Percentiles rank a stretch among this genome's conserved stretches.
Conservation (phyloP, 2,329 filamentous ascomycete species). For the Paecilomyces variotii region DNA sequence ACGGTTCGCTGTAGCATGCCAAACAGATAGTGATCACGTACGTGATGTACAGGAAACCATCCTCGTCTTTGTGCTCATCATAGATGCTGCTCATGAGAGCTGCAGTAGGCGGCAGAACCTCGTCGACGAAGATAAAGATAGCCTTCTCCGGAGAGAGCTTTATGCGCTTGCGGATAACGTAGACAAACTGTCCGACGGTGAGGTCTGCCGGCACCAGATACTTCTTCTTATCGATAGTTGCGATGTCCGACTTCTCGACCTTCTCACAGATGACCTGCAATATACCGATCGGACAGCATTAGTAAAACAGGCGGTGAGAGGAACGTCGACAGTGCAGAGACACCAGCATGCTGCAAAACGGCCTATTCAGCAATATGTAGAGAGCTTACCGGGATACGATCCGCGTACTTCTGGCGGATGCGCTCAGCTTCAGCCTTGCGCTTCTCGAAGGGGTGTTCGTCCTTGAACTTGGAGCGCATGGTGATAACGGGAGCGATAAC, state of each 20-base stretch:
- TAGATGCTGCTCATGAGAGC: conserved; percentile 99
- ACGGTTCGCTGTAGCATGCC: neutral
- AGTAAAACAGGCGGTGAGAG: conserved; percentile 26
- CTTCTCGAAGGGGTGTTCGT: conserved; percentile 99
- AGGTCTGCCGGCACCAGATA: conserved; percentile 96
- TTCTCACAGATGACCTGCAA: conserved; percentile 96
- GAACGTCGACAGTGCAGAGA: neutral
- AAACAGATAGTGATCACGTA: conserved; percentile 37
- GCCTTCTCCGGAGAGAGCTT: conserved; percentile 99
- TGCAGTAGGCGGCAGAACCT: conserved; percentile 91
- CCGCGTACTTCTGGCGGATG: conserved; percentile 97
- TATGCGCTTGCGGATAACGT: conserved; percentile 99
- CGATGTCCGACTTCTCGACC: conserved; percentile 98
- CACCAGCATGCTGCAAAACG: neutral
- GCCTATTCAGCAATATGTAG: conserved; percentile 2
- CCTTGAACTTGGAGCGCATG: conserved; percentile 99
- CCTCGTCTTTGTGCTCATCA: conserved; percentile 91
- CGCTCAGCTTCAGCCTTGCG: conserved; percentile 99
- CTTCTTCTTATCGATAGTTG: conserved; percentile 99
- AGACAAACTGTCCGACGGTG: conserved; percentile 98
- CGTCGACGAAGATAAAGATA: conserved; percentile 99
- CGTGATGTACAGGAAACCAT: conserved; percentile 96
- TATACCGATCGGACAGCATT: conserved; percentile 13
- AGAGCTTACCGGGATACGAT: conserved; percentile 86
- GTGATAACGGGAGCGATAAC: conserved; percentile 29